These are phyloP conservation scores for Potentilla sterilis DNA, from an alignment of 306 rosid genomes.

Conservation along the genomic window DNA sequence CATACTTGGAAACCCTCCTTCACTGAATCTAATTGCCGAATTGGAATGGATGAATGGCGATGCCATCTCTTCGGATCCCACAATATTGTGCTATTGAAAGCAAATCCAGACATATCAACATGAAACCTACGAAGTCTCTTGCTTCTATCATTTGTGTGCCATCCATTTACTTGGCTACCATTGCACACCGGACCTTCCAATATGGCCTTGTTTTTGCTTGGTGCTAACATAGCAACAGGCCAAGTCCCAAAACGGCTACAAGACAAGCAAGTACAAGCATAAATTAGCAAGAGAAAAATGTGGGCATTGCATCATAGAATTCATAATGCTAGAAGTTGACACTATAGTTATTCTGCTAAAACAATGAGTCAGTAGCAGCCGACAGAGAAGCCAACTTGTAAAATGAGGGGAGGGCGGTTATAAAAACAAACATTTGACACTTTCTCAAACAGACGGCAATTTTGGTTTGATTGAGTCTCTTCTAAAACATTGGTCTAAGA, in stretches of 20 bases:
- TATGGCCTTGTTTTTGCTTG: conserved; percentile 91
- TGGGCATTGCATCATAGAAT: conserved; percentile 12
- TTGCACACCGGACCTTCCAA: conserved; percentile 98
- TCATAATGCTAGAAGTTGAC: conserved; percentile 7
- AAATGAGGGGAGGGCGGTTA: background rate
- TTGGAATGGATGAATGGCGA: conserved; percentile 59
- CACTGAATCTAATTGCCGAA: conserved; percentile 80
- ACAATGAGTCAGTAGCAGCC: background rate
- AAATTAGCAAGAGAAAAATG: conserved; percentile 12
- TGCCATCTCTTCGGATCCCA: conserved; percentile 96
- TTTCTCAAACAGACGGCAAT: background rate
- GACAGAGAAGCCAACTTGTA: background rate
- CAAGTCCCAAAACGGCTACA: conserved; percentile 89
- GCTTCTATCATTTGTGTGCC: conserved; percentile 97
- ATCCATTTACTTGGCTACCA: conserved; percentile 86
- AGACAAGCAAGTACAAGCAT: conserved; percentile 31
- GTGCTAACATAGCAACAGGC: conserved; percentile 98
- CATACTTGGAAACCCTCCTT: conserved; percentile 97
- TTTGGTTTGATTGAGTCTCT: background rate
- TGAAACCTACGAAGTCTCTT: conserved; percentile 90
- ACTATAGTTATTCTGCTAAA: conserved; percentile 11
- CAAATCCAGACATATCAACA: conserved; percentile 99
- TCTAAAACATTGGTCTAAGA: background rate
- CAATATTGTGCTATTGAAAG: conserved; percentile 91
- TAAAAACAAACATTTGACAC: background rate